Evolutionary conservation across 2,329 filamentous ascomycete species (phyloP).

Genomic region (Helotiales sp.): DNA sequence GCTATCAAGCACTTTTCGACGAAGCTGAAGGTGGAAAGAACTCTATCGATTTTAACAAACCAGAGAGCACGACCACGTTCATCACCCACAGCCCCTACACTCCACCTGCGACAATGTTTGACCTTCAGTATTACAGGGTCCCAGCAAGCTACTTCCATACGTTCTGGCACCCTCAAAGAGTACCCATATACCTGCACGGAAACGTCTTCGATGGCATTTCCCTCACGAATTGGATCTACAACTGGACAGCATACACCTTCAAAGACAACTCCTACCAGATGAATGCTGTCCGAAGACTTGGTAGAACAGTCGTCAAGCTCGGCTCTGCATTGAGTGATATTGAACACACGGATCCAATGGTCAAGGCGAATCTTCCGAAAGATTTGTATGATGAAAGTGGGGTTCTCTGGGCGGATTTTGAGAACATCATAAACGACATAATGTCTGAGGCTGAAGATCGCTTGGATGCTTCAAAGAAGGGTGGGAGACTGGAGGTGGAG

Average conservation of each 20-base stretch:
- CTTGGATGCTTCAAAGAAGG: neutral
- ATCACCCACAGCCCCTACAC: constrained; percentile 13
- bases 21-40: neutral
- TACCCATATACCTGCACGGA: constrained; percentile 15
- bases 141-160: constrained; percentile 18
- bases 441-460: constrained; percentile 14
- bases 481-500: constrained; percentile 15
- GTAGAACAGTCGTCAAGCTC: constrained; percentile 10
- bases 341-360: neutral
- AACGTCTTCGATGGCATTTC: constrained; percentile 18
- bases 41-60: neutral
- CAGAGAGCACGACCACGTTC: neutral
- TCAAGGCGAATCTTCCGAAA: constrained; percentile 7
- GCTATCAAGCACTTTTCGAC: constrained; percentile 7
- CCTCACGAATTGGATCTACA: constrained; percentile 11
- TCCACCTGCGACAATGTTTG: constrained; percentile 12
- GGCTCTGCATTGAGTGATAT: constrained; percentile 13
- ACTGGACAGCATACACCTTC: constrained; percentile 16
- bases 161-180: constrained; percentile 13
- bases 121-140: constrained; percentile 14
- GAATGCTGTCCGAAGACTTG: constrained; percentile 11
- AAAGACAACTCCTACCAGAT: constrained; percentile 14
- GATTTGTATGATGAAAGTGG: constrained; percentile 11
- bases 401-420: constrained; percentile 11
- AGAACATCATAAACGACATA: constrained; percentile 14